These are phyloP conservation scores for Zizania latifolia DNA, from an alignment of 176 grass and related monocot species.

Conservation along the genomic window DNA sequence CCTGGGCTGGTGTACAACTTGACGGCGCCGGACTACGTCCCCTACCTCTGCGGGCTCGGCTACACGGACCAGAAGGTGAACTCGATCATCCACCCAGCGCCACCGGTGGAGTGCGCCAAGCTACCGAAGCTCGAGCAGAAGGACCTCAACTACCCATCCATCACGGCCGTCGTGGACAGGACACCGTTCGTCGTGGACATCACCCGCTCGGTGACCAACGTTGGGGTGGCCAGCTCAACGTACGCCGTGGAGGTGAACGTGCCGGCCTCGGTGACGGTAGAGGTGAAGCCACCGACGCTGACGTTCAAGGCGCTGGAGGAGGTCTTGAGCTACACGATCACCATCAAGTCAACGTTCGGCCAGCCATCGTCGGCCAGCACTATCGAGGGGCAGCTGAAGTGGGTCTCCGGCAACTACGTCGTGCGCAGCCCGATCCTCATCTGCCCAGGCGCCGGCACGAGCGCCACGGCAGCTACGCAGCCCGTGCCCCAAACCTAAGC, in stretches of 20 bases:
- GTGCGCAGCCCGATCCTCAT: conserved; percentile 62
- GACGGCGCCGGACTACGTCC: conserved; percentile 26
- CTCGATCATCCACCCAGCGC: conserved; percentile 33
- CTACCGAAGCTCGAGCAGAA: conserved; percentile 24
- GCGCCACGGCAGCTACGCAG: too few species aligned
- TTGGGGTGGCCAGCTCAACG: conserved; percentile 36
- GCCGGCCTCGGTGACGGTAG: conserved; percentile 31
- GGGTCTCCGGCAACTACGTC: conserved; percentile 47
- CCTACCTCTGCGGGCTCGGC: conserved; percentile 44
- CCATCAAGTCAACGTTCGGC: conserved; percentile 3
- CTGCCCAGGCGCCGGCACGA: not conserved
- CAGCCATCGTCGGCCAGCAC: not conserved
- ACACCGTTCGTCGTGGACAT: not conserved
- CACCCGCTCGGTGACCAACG: conserved; percentile 57
- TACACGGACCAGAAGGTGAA: conserved; percentile 37
- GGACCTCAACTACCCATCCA: conserved; percentile 84
- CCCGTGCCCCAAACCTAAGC: not conserved
- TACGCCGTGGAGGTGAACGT: conserved; percentile 26
- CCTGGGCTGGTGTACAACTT: conserved; percentile 48
- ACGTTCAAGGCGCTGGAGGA: conserved; percentile 50
- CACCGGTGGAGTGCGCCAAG: conserved; percentile 30
- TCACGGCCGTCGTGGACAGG: conserved; percentile 31
- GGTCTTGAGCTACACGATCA: conserved; percentile 42
- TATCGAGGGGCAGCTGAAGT: conserved; percentile 48
- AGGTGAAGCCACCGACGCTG: conserved; percentile 45